These are phyloP conservation scores for Lunasporangiospora selenospora DNA, from an alignment of 192 early-diverging fungal genomes.

Conservation along the genomic window DNA sequence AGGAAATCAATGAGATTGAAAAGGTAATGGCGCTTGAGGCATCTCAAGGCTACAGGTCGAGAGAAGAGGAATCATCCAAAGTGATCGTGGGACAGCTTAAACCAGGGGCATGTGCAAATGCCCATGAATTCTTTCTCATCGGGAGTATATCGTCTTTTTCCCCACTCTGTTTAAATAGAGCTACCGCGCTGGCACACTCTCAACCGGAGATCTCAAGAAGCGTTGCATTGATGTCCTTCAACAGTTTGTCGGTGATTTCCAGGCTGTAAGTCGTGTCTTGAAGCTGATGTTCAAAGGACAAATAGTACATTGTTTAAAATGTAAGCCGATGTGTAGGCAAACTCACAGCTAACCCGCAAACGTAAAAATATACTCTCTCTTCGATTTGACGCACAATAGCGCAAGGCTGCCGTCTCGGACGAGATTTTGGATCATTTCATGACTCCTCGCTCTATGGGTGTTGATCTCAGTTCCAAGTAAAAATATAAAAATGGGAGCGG, in stretches of 20 bases:
- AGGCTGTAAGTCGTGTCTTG: conserved; percentile 60
- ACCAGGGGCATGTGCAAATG: not conserved
- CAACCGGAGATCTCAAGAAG: conserved; percentile 90
- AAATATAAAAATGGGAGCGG: too few relatives aligned
- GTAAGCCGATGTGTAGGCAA: too few relatives aligned
- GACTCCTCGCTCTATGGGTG: conserved; percentile 52
- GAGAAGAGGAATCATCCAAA: too few relatives aligned
- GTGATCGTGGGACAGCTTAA: too few relatives aligned
- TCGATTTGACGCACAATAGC: conserved; percentile 14
- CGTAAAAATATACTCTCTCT: not conserved
- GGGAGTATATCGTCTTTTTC: not conserved
- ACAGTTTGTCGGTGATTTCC: conserved; percentile 79
- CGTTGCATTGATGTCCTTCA: conserved; percentile 86
- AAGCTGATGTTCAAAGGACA: too few relatives aligned
- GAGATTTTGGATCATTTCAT: conserved; percentile 68
- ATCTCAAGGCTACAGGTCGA: too few relatives aligned
- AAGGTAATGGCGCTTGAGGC: conserved; percentile 46
- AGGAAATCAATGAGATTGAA: conserved; percentile 74
- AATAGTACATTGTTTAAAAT: too few relatives aligned
- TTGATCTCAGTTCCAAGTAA: conserved; percentile 36
- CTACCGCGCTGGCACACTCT: conserved; percentile 86
- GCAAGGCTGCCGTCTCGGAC: conserved; percentile 67
- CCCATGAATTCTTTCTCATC: not conserved
- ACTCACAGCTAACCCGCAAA: too few relatives aligned
- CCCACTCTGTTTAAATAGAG: conserved; percentile 12